Percentiles rank a stretch among this genome's conserved stretches.
Evolutionary conservation across 2,329 filamentous ascomycete species (phyloP).

Genomic region (Penicillium freii): DNA sequence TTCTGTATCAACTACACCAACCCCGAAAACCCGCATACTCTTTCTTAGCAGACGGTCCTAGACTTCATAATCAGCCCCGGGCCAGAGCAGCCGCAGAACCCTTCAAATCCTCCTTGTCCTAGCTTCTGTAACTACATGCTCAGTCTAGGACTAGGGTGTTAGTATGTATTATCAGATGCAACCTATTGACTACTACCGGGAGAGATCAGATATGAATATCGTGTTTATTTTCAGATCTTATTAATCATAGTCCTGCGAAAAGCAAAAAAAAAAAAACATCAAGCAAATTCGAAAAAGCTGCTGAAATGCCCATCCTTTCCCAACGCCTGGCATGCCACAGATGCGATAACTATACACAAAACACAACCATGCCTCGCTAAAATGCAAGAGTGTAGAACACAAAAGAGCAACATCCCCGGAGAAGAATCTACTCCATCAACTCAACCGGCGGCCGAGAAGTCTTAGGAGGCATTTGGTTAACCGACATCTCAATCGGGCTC

Average conservation of each 20-base stretch:
- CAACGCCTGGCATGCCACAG: constrained; percentile 20
- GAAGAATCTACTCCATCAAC: constrained; percentile 47
- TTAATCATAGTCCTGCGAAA: not conserved
- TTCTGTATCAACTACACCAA: too few relatives aligned
- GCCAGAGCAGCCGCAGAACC: not conserved
- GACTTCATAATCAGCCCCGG: not conserved
- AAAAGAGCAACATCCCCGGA: not conserved
- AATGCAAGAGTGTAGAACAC: constrained; percentile 8
- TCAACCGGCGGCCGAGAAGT: constrained; percentile 58
- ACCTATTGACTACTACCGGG: not conserved
- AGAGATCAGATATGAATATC: not conserved
- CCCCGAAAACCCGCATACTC: not conserved
- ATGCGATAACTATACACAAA: constrained; percentile 14
- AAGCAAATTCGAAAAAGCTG: not conserved
- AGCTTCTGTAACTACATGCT: not conserved
- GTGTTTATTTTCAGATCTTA: not conserved
- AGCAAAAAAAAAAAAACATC: not conserved
- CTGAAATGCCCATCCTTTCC: constrained; percentile 8
- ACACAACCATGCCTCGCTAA: constrained; percentile 19
- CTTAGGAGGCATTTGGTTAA: constrained; percentile 49
- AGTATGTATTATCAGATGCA: not conserved
- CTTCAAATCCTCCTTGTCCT: not conserved
- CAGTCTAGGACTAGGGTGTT: too few relatives aligned
- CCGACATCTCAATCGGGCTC: constrained; percentile 43
- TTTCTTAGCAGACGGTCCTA: not conserved